Evolutionary conservation across 2,329 filamentous ascomycete species (phyloP).

Genomic region (Metarhizium humberi): DNA sequence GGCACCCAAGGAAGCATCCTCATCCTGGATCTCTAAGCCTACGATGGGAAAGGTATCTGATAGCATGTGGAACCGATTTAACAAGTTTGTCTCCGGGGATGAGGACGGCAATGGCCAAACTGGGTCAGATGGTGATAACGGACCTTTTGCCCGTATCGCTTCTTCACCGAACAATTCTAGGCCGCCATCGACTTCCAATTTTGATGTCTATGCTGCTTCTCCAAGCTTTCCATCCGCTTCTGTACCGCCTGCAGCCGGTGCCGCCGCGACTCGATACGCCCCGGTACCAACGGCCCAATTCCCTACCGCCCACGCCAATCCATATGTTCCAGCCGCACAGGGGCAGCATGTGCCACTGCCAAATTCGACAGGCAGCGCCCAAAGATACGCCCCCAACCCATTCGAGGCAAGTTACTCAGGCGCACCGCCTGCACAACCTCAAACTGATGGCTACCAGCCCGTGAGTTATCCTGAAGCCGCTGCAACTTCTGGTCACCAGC

Average conservation of each 20-base stretch:
- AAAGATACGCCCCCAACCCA: conserved; percentile 14
- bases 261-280: conserved; percentile 30
- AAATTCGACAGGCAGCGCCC: neutral
- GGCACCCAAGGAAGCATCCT: conserved; percentile 70
- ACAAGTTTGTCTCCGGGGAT: conserved; percentile 90
- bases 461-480: conserved; percentile 5
- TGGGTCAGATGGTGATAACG: conserved; percentile 52
- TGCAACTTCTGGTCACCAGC: conserved; percentile 16
- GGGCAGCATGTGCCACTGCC: neutral
- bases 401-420: conserved; percentile 26
- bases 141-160: conserved; percentile 75
- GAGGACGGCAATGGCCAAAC: conserved; percentile 71
- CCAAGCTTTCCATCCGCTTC: conserved; percentile 20
- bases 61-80: conserved; percentile 85
- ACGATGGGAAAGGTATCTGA: conserved; percentile 94
- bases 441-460: conserved; percentile 12
- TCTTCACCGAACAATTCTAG: conserved; percentile 67
- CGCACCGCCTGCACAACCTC: conserved; percentile 5
- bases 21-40: conserved; percentile 88
- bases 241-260: conserved; percentile 22
- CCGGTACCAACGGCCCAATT: conserved; percentile 12
- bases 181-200: conserved; percentile 58
- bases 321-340: conserved; percentile 31
- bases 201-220: conserved; percentile 60
- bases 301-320: conserved; percentile 13